These are phyloP conservation scores for Leishmania braziliensis DNA, from an alignment of 208 protist genomes.

Conservation along the genomic window DNA sequence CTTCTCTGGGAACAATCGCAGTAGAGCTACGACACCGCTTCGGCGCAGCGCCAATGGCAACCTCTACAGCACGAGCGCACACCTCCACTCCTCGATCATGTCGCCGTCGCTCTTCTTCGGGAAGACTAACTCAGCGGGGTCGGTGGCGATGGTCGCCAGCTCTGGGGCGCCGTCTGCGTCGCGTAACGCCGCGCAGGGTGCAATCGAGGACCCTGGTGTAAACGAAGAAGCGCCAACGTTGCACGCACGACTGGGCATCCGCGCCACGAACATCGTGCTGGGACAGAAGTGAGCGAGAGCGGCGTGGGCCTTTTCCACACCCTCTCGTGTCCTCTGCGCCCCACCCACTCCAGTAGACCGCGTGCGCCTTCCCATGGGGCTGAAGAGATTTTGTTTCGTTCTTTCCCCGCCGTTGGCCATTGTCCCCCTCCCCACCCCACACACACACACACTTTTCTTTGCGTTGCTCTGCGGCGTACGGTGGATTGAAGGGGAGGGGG, in stretches of 20 bases:
- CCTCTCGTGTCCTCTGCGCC: not conserved
- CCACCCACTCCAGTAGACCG: not conserved
- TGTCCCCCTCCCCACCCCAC: no score
- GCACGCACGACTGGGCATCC: not conserved
- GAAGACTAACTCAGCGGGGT: not conserved
- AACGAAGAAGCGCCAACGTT: not conserved
- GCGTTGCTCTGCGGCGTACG: no score
- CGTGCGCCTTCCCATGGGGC: no score
- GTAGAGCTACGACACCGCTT: conserved; percentile 1
- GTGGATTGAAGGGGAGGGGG: no score
- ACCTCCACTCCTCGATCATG: not conserved
- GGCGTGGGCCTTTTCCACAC: not conserved
- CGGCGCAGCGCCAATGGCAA: conserved; percentile 4
- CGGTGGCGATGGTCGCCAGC: not conserved
- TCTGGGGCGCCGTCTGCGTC: not conserved
- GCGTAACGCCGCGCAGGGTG: not conserved
- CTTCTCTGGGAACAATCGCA: not conserved
- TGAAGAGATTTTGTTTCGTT: no score
- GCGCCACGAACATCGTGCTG: conserved; percentile 4
- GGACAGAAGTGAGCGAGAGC: not conserved
- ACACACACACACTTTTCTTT: no score
- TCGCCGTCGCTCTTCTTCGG: conserved; percentile 1
- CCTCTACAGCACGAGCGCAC: not conserved
- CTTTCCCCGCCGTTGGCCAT: no score
- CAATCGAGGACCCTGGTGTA: not conserved